Conservation (phyloP, 73 alveolate species). For the Paraurostyla sp. region DNA sequence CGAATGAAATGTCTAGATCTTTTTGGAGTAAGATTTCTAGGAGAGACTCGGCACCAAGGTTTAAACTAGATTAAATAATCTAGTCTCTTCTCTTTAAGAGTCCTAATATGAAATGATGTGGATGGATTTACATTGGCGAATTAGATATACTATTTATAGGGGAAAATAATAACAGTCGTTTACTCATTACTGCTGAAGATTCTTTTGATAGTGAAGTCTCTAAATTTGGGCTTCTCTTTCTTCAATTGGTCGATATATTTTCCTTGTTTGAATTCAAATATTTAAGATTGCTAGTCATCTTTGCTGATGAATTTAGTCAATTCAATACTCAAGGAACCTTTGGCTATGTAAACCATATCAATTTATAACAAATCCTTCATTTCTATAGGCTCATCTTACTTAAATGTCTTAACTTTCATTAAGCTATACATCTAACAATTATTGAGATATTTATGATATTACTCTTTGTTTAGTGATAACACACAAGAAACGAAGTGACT, state of each 20-base stretch:
- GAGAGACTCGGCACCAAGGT: conserved; percentile 13
- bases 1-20: conserved; percentile 5
- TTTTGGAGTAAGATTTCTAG: conserved; percentile 40
- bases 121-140: not conserved
- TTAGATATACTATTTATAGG: not conserved
- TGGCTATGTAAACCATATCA: not conserved
- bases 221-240: not conserved
- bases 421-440: conserved; percentile 14
- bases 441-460: not conserved
- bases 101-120: conserved; percentile 1
- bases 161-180: not conserved
- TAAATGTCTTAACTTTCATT: not conserved
- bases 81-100: conserved; percentile 15
- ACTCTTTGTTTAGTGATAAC: conserved; percentile 9
- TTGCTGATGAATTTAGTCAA: not conserved
- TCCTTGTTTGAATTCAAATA: not conserved
- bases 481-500: not conserved
- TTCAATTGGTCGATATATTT: not conserved
- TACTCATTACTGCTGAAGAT: not conserved
- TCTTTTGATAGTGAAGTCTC: not conserved
- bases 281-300: not conserved
- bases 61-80: conserved; percentile 20
- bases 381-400: not conserved
- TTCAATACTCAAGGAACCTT: conserved; percentile 4
- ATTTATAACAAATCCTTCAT: not conserved